These are phyloP conservation scores for Dryadomyces quercus-mongolicae DNA, from an alignment of 2,329 filamentous ascomycete genomes.

Conservation along the genomic window DNA sequence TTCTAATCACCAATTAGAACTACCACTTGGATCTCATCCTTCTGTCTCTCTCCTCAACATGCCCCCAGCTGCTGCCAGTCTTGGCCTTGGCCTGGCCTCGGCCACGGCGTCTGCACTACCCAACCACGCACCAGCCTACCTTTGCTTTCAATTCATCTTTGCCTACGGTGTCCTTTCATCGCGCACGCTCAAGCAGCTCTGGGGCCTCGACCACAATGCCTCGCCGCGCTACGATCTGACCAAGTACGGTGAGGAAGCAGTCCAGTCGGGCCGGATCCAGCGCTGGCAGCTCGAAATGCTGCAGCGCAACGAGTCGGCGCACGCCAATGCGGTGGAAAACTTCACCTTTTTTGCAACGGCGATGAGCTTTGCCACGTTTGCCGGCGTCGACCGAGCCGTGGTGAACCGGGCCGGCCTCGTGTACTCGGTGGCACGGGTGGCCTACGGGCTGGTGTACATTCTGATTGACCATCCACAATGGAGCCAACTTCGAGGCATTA, in stretches of 20 bases:
- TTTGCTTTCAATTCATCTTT: constrained; percentile 28
- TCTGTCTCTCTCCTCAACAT: too few relatives aligned
- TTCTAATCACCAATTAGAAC: too few relatives aligned
- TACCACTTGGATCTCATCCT: too few relatives aligned
- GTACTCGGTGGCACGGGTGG: constrained; percentile 28
- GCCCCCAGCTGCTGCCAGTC: background rate
- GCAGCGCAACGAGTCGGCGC: constrained; percentile 29
- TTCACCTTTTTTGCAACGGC: constrained; percentile 24
- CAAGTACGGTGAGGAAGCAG: constrained; percentile 30
- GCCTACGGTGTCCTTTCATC: constrained; percentile 30
- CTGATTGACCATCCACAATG: constrained; percentile 21
- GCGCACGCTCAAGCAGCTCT: constrained; percentile 27
- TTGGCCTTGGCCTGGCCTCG: background rate
- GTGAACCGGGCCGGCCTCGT: constrained; percentile 26
- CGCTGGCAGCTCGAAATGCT: constrained; percentile 27
- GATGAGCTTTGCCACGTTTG: constrained; percentile 25
- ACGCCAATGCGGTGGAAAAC: constrained; percentile 32
- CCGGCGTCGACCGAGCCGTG: constrained; percentile 20
- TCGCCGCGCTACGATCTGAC: constrained; percentile 31
- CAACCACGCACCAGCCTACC: constrained; percentile 18
- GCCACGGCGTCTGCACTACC: background rate
- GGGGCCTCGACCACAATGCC: constrained; percentile 33
- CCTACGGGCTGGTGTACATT: constrained; percentile 28
- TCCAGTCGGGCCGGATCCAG: constrained; percentile 30
- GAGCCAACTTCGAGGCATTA: constrained; percentile 22